Evolutionary conservation across 495 filamentous ascomycete genomes (phyloP).

Genomic region (Aspergillus ostianus): DNA sequence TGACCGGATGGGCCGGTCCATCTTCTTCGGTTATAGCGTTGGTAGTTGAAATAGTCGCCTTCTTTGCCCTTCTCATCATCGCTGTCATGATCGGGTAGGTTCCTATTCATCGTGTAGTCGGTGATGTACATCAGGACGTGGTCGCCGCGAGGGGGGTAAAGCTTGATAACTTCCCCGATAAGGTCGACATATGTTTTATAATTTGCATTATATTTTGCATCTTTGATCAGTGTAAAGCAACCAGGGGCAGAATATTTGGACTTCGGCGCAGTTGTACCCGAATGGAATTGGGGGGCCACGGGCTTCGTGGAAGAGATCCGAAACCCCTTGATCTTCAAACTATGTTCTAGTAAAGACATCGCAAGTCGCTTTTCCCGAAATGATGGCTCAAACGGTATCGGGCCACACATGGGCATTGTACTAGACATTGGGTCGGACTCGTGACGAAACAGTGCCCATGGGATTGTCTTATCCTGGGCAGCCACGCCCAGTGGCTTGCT

Average conservation of each 20-base stretch:
- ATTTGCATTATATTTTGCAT: conserved; percentile 53
- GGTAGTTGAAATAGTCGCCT: conserved; percentile 51
- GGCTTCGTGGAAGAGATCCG: conserved; percentile 10
- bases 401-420: conserved; percentile 30
- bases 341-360: conserved; percentile 27
- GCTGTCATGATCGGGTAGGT: conserved; percentile 56
- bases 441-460: conserved; percentile 40
- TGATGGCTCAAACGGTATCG: conserved; percentile 27
- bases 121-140: conserved; percentile 70
- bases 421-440: conserved; percentile 24
- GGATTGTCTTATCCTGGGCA: conserved; percentile 26
- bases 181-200: conserved; percentile 62
- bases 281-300: neutral
- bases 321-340: conserved; percentile 13
- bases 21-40: conserved; percentile 29
- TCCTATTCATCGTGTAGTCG: conserved; percentile 75
- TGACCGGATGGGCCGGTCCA: conserved; percentile 82
- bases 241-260: conserved; percentile 20
- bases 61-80: conserved; percentile 36
- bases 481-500: conserved; percentile 28
- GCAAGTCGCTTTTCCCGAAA: conserved; percentile 30
- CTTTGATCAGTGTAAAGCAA: conserved; percentile 65
- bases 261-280: conserved; percentile 15
- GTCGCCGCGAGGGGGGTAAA: conserved; percentile 48
- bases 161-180: conserved; percentile 72